A percentile compares a stretch with the other conserved stretches of the same genome.
These are phyloP conservation scores for Debaryomycetaceae sp. DNA, from an alignment of 1,139 yeast species.

Conservation along the genomic window DNA sequence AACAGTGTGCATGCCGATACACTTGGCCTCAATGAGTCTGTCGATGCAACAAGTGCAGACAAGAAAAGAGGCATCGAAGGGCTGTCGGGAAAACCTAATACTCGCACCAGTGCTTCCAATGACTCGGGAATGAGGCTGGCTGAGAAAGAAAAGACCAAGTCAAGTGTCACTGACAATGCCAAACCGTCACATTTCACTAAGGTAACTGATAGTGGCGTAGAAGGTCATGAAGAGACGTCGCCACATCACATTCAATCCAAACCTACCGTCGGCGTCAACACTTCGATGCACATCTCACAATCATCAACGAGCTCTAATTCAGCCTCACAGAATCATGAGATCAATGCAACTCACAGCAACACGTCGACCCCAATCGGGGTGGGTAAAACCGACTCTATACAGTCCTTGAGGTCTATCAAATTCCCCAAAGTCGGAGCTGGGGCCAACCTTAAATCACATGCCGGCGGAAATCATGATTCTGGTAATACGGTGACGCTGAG, in stretches of 20 bases:
- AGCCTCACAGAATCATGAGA: neutral
- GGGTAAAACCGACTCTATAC: conserved; percentile 7
- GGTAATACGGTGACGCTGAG: conserved; percentile 6
- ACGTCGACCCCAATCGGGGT: conserved; percentile 4
- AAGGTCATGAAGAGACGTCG: no score
- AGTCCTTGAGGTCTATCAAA: conserved; percentile 6
- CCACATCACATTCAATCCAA: no score
- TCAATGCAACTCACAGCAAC: conserved; percentile 4
- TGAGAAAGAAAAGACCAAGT: no score
- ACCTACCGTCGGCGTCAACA: neutral
- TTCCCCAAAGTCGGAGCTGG: conserved; percentile 3
- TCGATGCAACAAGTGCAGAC: conserved; percentile 1
- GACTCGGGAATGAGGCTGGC: no score
- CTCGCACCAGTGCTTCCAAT: no score
- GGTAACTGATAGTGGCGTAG: no score
- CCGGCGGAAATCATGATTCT: conserved; percentile 5
- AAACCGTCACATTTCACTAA: no score
- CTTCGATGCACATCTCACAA: neutral
- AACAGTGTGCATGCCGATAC: conserved; percentile 8
- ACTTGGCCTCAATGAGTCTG: conserved; percentile 9
- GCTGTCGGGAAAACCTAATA: no score
- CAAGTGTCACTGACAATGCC: no score
- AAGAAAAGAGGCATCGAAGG: no score
- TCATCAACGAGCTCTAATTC: neutral
- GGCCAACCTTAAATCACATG: conserved; percentile 1